phyloP scores from a whole-genome alignment of 2,329 filamentous ascomycete genomes.

The Microcyclospora pomicola region DNA sequence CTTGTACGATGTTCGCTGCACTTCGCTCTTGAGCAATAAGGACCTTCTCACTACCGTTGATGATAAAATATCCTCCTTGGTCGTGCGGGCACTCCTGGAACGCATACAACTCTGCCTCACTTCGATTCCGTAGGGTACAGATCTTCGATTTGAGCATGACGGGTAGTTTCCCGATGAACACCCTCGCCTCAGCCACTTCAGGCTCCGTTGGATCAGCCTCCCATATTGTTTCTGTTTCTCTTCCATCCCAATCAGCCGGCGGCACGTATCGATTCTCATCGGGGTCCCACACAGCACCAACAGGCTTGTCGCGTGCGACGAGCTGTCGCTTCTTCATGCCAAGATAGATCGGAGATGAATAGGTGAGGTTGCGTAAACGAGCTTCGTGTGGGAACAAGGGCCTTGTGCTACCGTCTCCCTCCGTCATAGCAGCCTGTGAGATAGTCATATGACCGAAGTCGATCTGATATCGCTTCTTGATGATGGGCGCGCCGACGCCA shows the following conservation, averaged over 20 bases:
- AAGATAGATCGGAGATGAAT: constrained; percentile 81
- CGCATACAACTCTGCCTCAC: constrained; percentile 73
- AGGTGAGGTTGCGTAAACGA: constrained; percentile 87
- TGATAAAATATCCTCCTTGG: constrained; percentile 96
- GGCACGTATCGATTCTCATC: constrained; percentile 39
- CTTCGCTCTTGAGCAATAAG: constrained; percentile 95
- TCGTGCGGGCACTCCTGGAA: constrained; percentile 97
- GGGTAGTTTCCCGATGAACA: constrained; percentile 90
- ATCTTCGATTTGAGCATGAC: constrained; percentile 98
- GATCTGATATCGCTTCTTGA: constrained; percentile 85
- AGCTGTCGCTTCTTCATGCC: constrained; percentile 76
- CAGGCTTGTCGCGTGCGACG: constrained; percentile 62
- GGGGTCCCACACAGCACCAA: constrained; percentile 48
- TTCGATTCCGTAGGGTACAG: constrained; percentile 72
- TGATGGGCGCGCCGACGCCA: constrained; percentile 48
- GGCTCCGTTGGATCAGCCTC: constrained; percentile 24
- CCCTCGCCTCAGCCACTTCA: constrained; percentile 45
- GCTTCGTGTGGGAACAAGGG: constrained; percentile 89
- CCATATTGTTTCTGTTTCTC: constrained; percentile 34
- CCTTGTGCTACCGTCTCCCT: constrained; percentile 78
- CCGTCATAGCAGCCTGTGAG: constrained; percentile 78
- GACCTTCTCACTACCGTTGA: constrained; percentile 98
- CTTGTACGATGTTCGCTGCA: constrained; percentile 95
- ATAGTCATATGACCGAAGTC: constrained; percentile 85
- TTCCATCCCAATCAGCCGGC: constrained; percentile 25